A percentile compares a stretch with the other conserved stretches of the same genome.
Evolutionary conservation across 2,329 filamentous ascomycete species (phyloP).

Genomic region (Monilinia polystroma): DNA sequence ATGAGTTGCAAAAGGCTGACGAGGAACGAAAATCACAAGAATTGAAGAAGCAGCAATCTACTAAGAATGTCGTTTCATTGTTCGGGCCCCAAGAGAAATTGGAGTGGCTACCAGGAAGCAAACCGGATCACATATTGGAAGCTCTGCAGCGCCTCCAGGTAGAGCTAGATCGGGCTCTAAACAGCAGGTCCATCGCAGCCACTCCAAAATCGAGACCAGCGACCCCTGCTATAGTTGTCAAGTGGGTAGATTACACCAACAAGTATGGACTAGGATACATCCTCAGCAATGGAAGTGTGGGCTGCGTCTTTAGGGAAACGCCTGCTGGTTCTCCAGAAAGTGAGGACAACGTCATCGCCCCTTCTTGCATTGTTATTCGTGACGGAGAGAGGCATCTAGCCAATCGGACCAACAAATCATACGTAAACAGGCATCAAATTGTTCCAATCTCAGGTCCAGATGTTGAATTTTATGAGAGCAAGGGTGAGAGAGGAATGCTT

Average conservation of each 20-base stretch:
- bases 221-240: constrained; percentile 64
- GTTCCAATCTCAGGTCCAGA: constrained; percentile 60
- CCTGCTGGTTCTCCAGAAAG: constrained; percentile 48
- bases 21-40: constrained; percentile 30
- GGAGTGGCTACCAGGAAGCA: constrained; percentile 51
- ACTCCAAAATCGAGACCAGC: constrained; percentile 54
- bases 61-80: constrained; percentile 40
- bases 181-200: constrained; percentile 61
- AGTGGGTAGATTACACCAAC: constrained; percentile 88
- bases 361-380: constrained; percentile 69
- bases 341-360: constrained; percentile 56
- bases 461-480: constrained; percentile 74
- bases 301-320: constrained; percentile 62
- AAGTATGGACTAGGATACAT: constrained; percentile 85
- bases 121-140: constrained; percentile 57
- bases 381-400: constrained; percentile 70
- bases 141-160: constrained; percentile 56
- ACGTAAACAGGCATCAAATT: constrained; percentile 58
- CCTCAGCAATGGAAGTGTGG: constrained; percentile 76
- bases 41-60: constrained; percentile 45
- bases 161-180: constrained; percentile 62
- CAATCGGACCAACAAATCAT: constrained; percentile 55
- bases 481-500: constrained; percentile 61
- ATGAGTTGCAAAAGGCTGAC: constrained; percentile 33
- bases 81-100: constrained; percentile 57